phyloP scores from a whole-genome alignment of 2,329 filamentous ascomycete genomes.

The Venturia pyrina region DNA sequence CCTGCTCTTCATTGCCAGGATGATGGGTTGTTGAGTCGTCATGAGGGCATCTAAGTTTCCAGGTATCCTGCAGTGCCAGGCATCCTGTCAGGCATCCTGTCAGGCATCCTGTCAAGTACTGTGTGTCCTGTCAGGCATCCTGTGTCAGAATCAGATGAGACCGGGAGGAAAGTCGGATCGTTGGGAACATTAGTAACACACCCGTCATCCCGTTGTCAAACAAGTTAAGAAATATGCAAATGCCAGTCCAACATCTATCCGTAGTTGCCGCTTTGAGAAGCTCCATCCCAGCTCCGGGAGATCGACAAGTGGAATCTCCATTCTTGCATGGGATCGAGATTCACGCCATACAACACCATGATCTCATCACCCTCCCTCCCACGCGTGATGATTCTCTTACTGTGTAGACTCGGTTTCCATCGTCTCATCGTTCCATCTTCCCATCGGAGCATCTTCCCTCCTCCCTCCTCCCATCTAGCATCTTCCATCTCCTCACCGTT shows the following conservation, averaged over 20 bases:
- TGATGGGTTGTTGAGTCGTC: neutral
- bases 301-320: neutral
- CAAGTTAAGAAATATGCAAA: too few species aligned
- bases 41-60: neutral
- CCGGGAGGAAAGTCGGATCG: too few species aligned
- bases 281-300: neutral
- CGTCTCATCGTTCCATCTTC: neutral
- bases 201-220: too few species aligned
- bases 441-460: neutral
- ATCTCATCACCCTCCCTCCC: neutral
- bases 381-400: neutral
- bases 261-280: neutral
- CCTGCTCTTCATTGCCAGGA: neutral
- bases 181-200: too few species aligned
- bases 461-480: neutral
- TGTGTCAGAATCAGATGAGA: too few species aligned
- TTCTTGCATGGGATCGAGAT: neutral
- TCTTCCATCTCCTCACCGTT: neutral
- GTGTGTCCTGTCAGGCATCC: too few species aligned
- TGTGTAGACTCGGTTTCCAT: too few species aligned
- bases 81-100: too few species aligned
- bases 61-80: too few species aligned
- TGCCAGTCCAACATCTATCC: neutral
- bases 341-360: neutral
- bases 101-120: too few species aligned